phyloP scores from a whole-genome alignment of 176 grass and related monocot genomes.

The Oryza rufipogon region DNA sequence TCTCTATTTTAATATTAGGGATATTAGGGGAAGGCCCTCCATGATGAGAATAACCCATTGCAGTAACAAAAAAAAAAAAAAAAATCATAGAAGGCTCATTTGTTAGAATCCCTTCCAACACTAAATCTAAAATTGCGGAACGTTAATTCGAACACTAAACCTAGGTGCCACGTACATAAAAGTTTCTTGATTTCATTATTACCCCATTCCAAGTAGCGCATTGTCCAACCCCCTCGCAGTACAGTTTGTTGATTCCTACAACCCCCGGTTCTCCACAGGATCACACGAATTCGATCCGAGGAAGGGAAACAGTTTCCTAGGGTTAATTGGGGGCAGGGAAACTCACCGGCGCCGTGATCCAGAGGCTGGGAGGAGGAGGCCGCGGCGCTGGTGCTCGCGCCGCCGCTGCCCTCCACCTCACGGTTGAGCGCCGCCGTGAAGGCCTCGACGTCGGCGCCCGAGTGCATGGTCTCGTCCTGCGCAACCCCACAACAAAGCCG shows the following conservation, averaged over 20 bases:
- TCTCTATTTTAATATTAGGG: neutral
- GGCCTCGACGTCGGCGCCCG: conserved; percentile 90
- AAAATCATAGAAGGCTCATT: conserved; percentile 16
- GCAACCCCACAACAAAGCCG: conserved; percentile 32
- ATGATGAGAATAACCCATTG: neutral
- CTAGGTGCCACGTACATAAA: conserved; percentile 1
- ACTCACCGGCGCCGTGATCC: conserved; percentile 60
- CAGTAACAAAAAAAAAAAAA: neutral
- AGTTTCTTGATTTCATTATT: conserved; percentile 19
- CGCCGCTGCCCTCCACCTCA: conserved; percentile 76
- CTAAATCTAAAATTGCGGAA: conserved; percentile 24
- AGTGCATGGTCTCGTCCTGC: conserved; percentile 95
- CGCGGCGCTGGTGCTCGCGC: conserved; percentile 18
- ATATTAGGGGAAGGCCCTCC: neutral
- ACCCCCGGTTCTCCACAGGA: neutral
- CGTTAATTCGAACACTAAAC: conserved; percentile 16
- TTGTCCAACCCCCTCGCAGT: conserved; percentile 5
- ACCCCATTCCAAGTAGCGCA: conserved; percentile 24
- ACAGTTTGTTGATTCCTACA: neutral
- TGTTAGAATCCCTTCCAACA: neutral
- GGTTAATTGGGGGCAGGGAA: neutral
- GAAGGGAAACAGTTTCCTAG: conserved; percentile 15
- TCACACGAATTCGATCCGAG: conserved; percentile 23
- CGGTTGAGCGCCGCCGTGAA: conserved; percentile 90
- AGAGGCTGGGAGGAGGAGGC: conserved; percentile 32